Evolutionary conservation across 257 asterid genomes (phyloP).

Genomic region (Haberlea rhodopensis): DNA sequence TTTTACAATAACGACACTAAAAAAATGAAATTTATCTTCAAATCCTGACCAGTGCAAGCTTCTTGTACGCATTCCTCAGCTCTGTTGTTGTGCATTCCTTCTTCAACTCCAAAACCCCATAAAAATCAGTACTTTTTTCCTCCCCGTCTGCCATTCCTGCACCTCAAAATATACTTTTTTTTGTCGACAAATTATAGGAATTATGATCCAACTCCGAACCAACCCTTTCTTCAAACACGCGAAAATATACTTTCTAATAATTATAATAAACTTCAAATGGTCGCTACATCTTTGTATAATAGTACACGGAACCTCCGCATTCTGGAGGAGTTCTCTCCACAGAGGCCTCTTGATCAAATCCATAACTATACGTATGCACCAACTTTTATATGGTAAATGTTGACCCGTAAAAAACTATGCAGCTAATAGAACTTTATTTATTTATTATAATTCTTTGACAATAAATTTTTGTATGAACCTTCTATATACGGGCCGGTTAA

Average conservation of each 20-base stretch:
- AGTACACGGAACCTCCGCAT: neutral
- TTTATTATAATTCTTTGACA: too few relatives aligned
- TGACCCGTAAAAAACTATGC: too few relatives aligned
- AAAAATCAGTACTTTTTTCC: conserved; percentile 51
- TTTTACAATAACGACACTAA: too few relatives aligned
- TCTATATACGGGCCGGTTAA: too few relatives aligned
- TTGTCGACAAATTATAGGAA: neutral
- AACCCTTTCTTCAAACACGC: neutral
- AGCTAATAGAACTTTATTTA: too few relatives aligned
- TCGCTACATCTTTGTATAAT: neutral
- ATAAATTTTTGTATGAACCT: too few relatives aligned
- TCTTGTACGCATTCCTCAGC: conserved; percentile 69
- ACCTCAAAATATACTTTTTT: neutral
- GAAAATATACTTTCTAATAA: too few relatives aligned
- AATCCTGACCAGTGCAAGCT: conserved; percentile 77
- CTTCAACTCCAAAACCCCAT: conserved; percentile 65
- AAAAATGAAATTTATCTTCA: neutral
- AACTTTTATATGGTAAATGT: too few relatives aligned
- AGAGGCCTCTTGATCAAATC: neutral
- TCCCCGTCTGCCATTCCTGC: conserved; percentile 47
- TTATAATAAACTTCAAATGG: neutral
- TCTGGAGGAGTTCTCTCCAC: neutral
- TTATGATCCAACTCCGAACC: neutral
- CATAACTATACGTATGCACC: neutral
- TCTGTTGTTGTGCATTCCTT: conserved; percentile 65